Base-by-base conservation (phyloP, 2,329 filamentous ascomycete genomes). In the Neopestalotiopsis rosae region DNA sequence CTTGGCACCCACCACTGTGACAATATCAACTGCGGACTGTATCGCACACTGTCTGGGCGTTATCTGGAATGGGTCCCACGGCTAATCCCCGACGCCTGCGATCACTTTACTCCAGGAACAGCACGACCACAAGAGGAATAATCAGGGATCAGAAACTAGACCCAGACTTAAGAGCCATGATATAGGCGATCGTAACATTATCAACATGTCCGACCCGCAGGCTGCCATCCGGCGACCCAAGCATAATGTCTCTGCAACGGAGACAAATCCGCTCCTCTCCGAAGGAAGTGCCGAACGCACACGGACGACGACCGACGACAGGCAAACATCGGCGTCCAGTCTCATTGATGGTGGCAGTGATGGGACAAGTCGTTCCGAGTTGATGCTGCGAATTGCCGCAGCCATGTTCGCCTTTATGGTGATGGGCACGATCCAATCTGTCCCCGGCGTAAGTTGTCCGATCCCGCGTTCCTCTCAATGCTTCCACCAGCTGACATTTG, bases 341-440 rank as follows among this genome's bases (percentile, higher is more conserved):
- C 45, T 24, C 5, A n/a, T 52, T 0, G 10, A 4, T 2, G 9
- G 20, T 1, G n/a, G 20, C 14, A 17, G 20, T 1, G 14, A 12
- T 13, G 34, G 20, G 5, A 17, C 13, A 20, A 5, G 14, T 17
- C 30, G 28, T 30, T 13, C 10, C 12, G 28, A 40, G 4, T 38
- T 62, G 34, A 9, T 9, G 3, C 13, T 64, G 42, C 38, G 65
- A 2, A 61, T 67, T 1, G 56, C n/a, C 1, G 49, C 52, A 17
- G 52, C 52, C 30, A 67, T 67, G 65, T 67, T 59, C 24, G 30
- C 65, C 13, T 67, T 67, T 34, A n/a, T 67, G 17, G 56, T 61
- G 9, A 59, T 67, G 52, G 65, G 65, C n/a, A 34, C 59, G 17
- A 59, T 67, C 14, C 52, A 59, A 49, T 67, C 65, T 5, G 58